phyloP scores from a whole-genome alignment of 2,329 filamentous ascomycete genomes.

The Cryphonectria japonica region DNA sequence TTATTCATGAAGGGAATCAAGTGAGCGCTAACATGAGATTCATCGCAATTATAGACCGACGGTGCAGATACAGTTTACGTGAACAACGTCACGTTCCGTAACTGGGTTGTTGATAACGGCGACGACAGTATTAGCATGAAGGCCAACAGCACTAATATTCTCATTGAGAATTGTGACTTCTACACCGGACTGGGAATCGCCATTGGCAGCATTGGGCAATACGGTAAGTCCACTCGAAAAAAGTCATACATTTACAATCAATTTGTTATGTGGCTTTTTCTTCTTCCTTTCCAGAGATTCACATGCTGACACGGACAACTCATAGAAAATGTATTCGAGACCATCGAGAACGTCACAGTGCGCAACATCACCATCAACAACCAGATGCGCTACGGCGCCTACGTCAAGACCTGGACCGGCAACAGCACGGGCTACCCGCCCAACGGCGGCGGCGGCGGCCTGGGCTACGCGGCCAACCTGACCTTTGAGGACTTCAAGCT shows the following conservation, averaged over 20 bases:
- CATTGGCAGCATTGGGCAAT: slow-evolving; percentile 46
- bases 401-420: slow-evolving; percentile 30
- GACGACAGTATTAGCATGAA: slow-evolving; percentile 47
- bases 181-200: slow-evolving; percentile 43
- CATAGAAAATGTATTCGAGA: slow-evolving; percentile 22
- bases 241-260: too few species aligned
- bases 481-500: slow-evolving; percentile 33
- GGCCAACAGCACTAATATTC: slow-evolving; percentile 44
- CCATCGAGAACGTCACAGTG: slow-evolving; percentile 33
- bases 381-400: slow-evolving; percentile 29
- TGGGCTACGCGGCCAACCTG: slow-evolving; percentile 33
- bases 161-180: slow-evolving; percentile 45
- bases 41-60: slow-evolving; percentile 17
- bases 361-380: slow-evolving; percentile 44
- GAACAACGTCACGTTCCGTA: slow-evolving; percentile 27
- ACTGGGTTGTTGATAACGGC: slow-evolving; percentile 26
- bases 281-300: too few species aligned
- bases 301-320: background rate
- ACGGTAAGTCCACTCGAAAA: slow-evolving; percentile 33
- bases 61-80: slow-evolving; percentile 27
- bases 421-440: slow-evolving; percentile 23
- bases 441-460: slow-evolving; percentile 29
- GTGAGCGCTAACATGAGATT: background rate
- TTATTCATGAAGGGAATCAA: too few species aligned
- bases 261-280: too few species aligned